Evolutionary conservation across 1,139 yeast species (phyloP), one percentile per base, ranked within the genome.

Genomic region (Casaregolazyma lundiana): DNA sequence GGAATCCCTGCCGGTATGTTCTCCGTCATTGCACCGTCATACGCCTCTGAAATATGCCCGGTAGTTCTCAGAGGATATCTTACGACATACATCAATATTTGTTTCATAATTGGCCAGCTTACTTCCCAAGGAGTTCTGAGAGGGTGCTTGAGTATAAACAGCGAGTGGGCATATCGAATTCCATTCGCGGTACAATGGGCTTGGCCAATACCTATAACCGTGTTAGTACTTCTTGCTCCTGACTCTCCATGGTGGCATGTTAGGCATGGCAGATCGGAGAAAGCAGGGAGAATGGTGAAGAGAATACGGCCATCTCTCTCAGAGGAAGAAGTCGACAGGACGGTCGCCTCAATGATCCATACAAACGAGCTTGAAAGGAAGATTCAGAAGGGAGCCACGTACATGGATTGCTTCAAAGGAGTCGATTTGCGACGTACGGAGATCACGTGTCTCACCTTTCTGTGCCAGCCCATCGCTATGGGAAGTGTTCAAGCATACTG

Each of bases 171-270:
- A 2, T 73, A 70, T 59, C 60, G 67, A 42, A 61, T 75, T 34
- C 80, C 81, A 1, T 76, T 71, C 57, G 80, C 77, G 1, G 45
- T 76, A 19, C 84, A 80, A 61, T 80, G 84, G 84, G 57, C 73
- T 6, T 80, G 84, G 84, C 83, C 83, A 1, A 51, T 76, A 45
- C 80, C 78, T 16, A 69, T 78, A 58, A 68, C 77, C 42, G 55
- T 63, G 9, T 15, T 38, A 15, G 67, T 77, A 55, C 69, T 75
- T 40, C 58, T 76, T 47, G 72, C 78, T 47, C 82, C 83, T 32
- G 81, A 77, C 55, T 70, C 80, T 21, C 83, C 83, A 39, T 75
- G 80, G 71, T 77, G 76, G 72, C 69, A 66, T 58, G 71, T 75
- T 35, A 64, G 72, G 30, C 68, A 64, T 53, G 65, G 64, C 35